Evolutionary conservation across 2,329 filamentous ascomycete species (phyloP), one percentile per base, ranked within the genome.

Genomic region (Calonectria ilicicola): DNA sequence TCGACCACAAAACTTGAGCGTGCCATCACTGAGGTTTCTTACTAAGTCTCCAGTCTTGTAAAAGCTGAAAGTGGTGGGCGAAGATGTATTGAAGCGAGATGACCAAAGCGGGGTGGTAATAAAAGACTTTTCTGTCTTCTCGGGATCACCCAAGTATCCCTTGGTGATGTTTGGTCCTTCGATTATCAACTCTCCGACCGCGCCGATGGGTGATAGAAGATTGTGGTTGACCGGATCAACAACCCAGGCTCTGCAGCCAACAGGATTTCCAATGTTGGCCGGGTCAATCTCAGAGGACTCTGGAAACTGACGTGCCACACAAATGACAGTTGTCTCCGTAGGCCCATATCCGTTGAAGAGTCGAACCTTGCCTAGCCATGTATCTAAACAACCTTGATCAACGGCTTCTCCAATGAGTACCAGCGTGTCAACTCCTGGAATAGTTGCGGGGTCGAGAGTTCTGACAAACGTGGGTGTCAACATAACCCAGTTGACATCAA

Each of bases 271-370:
- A 17, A 53, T 21, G 9, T 32, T 58, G n/a, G 60, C 23, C 27
- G 87, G 87, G 1, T 71, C 62, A 15, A 35, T 46, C 1, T n/a
- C 7, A 12, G 68, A 63, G 3, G 14, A 38, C n/a, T 44, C 49
- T 32, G 49, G 49, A 32, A 53, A 69, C 23, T 74, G 66, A 38
- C 70, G 67, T 3, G 66, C 21, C 7, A 63, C 58, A 44, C 65
- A 65, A 56, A 51, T 69, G 12, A 47, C 56, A 23, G 60, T 67
- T 3, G 71, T 67, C 63, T 73, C 71, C 12, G 67, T 67, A 17
- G 71, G 71, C 1, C 71, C 71, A 67, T 67, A 73, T 35, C 67
- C 67, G 32, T 73, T 73, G 67, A 70, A 29, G n/a, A 73, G 62
- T 5, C 71, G 51, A 6, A 70, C 40, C 23, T 51, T 32, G 9